A percentile compares a stretch with the other conserved stretches of the same genome.
Conservation (phyloP, 805 yeast species). For the Lipomyces japonicus region DNA sequence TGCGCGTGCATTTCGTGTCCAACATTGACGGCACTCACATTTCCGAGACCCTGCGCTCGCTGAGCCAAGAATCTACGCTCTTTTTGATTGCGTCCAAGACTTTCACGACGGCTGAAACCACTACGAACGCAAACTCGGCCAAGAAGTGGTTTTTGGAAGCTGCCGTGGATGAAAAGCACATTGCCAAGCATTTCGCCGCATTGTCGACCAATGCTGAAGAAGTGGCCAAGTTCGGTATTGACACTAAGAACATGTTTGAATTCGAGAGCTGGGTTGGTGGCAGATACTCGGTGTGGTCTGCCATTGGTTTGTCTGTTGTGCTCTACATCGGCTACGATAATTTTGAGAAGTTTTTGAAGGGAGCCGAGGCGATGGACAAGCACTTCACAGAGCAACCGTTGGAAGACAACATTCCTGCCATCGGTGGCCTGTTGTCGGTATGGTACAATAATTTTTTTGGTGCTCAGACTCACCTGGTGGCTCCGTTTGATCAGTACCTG, state of each 20-base stretch:
- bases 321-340: constrained; percentile 92
- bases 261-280: constrained; percentile 99
- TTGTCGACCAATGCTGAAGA: constrained; percentile 88
- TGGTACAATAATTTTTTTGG: constrained; percentile 99
- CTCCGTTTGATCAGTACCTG: constrained; percentile 97
- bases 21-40: constrained; percentile 98
- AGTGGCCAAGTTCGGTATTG: constrained; percentile 94
- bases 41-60: constrained; percentile 77
- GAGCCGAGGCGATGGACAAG: constrained; percentile 95
- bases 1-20: constrained; percentile 88
- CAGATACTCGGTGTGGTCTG: constrained; percentile 99
- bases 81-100: constrained; percentile 63
- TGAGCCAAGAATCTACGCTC: constrained; percentile 87
- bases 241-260: constrained; percentile 96
- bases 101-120: constrained; percentile 97
- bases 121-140: constrained; percentile 93
- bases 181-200: constrained; percentile 97
- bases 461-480: constrained; percentile 97
- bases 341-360: constrained; percentile 86
- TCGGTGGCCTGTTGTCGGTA: constrained; percentile 90
- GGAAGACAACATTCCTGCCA: constrained; percentile 84
- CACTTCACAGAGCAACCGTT: constrained; percentile 83
- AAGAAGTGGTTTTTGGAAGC: constrained; percentile 85
- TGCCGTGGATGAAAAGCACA: constrained; percentile 63
- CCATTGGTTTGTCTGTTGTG: constrained; percentile 94